Evolutionary conservation across 305 asterid genomes (phyloP).

Genomic region (Ilex paraguariensis): DNA sequence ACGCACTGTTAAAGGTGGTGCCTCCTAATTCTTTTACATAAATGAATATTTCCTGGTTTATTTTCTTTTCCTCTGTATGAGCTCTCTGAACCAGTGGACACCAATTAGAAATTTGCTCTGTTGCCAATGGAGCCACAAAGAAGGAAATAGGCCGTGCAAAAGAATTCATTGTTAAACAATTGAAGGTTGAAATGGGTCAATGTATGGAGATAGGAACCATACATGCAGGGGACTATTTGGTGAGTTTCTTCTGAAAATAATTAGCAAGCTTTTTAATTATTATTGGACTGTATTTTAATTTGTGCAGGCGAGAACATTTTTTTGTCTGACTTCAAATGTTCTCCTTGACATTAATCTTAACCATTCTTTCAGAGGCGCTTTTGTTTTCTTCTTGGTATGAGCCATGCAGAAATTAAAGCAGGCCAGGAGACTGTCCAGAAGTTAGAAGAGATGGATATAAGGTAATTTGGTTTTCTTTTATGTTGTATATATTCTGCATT

Average conservation of each 20-base stretch:
- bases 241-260: constrained; percentile 3
- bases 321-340: too few relatives aligned
- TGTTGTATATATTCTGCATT: too few relatives aligned
- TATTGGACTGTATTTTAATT: too few relatives aligned
- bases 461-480: constrained; percentile 3
- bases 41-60: not conserved
- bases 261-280: too few relatives aligned
- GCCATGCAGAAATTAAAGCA: constrained; percentile 19
- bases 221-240: constrained; percentile 36
- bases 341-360: too few relatives aligned
- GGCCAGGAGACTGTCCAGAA: constrained; percentile 24
- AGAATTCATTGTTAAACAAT: constrained; percentile 37
- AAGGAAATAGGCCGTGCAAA: constrained; percentile 39
- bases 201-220: constrained; percentile 34
- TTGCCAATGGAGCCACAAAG: constrained; percentile 35
- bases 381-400: constrained; percentile 21
- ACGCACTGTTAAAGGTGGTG: constrained; percentile 49
- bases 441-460: constrained; percentile 21
- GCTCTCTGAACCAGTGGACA: not conserved
- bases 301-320: too few relatives aligned
- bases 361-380: constrained; percentile 16
- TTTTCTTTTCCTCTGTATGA: not conserved
- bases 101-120: constrained; percentile 29
- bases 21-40: not conserved
- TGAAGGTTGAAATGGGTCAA: constrained; percentile 33